Base-by-base conservation (phyloP, 148 eudicot genomes). In the Fallopia convolvulus region DNA sequence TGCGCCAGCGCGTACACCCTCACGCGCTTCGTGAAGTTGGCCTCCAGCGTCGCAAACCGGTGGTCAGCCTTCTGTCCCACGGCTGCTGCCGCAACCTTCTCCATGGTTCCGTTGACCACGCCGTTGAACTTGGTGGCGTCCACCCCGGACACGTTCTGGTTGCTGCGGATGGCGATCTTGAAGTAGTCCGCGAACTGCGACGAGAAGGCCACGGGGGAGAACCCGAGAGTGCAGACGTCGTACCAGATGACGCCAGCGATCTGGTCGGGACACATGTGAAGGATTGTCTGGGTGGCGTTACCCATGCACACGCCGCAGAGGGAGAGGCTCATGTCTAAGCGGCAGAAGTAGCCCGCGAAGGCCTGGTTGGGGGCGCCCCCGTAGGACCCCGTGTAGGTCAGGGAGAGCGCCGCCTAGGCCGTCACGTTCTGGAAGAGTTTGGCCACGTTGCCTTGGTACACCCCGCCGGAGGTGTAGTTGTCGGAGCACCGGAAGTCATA, bases 1-100 rank as follows among this genome's bases (percentile, higher is more conserved):
- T 80, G 80, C 56, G 74, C 72, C 49, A 76, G 15, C 21, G 79
- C 85, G 40, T 74, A 75, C 5, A 80, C 41, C 49, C 32, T 72
- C 74, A 40, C 74, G 50, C 50, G 49, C 47, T 14, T 10, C 12
- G 74, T 40, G 12, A 72, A 8, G 15, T 72, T 72, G 12, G 49
- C 74, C 15, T 72, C 74, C 32, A 41, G 50, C 30, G 74, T 72
- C 26, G 74, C 74, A 18, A 70, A 70, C 32, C 65, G 26, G 30
- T 58, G 65, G 30, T 65, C 39, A 5, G 40, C 70, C 70, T 65
- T 65, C 17, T 32, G 18, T 18, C 41, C 70, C 70, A 13, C 70
- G 17, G 70, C 40, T 2, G 70, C 8, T 1, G 40, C n/a, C 41
- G 70, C 41, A 17, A 65, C 70, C 40, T 65, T 32, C 18, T 11